These are phyloP conservation scores for Xylaria sp. DNA, from an alignment of 2,329 filamentous ascomycete species.

Conservation along the genomic window DNA sequence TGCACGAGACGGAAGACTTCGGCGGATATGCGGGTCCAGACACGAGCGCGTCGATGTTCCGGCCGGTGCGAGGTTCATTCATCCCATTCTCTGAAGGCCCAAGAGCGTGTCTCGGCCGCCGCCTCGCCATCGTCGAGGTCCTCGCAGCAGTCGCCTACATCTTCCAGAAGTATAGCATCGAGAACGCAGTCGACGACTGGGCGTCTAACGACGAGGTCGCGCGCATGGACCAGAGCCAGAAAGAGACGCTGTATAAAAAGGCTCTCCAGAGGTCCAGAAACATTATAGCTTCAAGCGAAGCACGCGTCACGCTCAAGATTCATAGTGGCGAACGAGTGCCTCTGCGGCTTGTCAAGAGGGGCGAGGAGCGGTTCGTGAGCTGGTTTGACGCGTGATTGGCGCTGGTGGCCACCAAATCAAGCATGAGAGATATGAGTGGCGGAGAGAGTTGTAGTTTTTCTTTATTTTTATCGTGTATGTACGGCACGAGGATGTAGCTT, in stretches of 20 bases:
- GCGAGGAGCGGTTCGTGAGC: constrained; percentile 72
- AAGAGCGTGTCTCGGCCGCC: constrained; percentile 65
- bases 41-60: constrained; percentile 69
- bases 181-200: constrained; percentile 73
- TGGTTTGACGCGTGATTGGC: constrained; percentile 37
- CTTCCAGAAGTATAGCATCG: constrained; percentile 70
- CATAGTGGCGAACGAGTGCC: constrained; percentile 67
- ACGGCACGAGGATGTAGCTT: constrained; percentile 7
- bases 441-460: background rate
- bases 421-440: background rate
- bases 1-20: constrained; percentile 57
- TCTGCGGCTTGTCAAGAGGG: constrained; percentile 73
- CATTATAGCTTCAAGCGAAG: constrained; percentile 63
- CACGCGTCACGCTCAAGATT: constrained; percentile 77
- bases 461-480: background rate
- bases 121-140: constrained; percentile 69
- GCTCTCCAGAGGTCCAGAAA: constrained; percentile 66
- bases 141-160: constrained; percentile 65
- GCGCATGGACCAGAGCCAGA: constrained; percentile 57
- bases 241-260: constrained; percentile 65
- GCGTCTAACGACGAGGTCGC: constrained; percentile 63
- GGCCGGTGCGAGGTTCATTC: constrained; percentile 64
- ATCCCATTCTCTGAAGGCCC: constrained; percentile 68
- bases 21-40: constrained; percentile 68
- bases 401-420: background rate